A percentile compares a stretch with the other conserved stretches of the same genome.
These are phyloP conservation scores for Phytophthora pisi DNA, from an alignment of 352 stramenopile genomes.

Conservation along the genomic window DNA sequence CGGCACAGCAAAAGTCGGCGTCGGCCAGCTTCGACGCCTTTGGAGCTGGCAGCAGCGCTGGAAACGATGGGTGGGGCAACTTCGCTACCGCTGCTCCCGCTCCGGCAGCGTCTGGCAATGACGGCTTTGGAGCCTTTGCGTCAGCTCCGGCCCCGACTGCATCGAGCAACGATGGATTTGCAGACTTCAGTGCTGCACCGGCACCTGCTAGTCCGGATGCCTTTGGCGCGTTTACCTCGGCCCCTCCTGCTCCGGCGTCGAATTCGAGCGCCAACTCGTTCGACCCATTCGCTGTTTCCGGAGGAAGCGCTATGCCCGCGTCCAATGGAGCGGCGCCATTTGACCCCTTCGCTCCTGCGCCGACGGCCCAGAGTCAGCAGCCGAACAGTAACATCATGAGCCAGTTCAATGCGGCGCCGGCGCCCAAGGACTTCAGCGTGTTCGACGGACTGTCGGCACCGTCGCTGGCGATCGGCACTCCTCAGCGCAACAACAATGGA, in stretches of 20 bases:
- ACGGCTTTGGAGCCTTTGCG: slow-evolving; percentile 53
- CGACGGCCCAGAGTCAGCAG: slow-evolving; percentile 26
- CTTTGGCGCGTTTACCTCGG: slow-evolving; percentile 46
- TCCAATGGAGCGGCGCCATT: slow-evolving; percentile 31
- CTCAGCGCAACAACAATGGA: slow-evolving; percentile 34
- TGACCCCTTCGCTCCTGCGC: slow-evolving; percentile 36
- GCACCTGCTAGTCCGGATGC: slow-evolving; percentile 21
- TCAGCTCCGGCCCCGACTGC: slow-evolving; percentile 23
- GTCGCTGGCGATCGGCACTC: slow-evolving; percentile 23
- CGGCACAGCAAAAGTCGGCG: slow-evolving; percentile 30
- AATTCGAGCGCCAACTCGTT: slow-evolving; percentile 38
- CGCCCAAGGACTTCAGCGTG: slow-evolving; percentile 59
- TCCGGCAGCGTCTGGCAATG: slow-evolving; percentile 27
- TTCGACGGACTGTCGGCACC: slow-evolving; percentile 60
- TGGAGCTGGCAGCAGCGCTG: slow-evolving; percentile 12
- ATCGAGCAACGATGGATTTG: slow-evolving; percentile 41
- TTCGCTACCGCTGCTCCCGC: slow-evolving; percentile 37
- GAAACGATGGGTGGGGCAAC: slow-evolving; percentile 37
- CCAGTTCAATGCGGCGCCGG: slow-evolving; percentile 31
- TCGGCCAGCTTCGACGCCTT: slow-evolving; percentile 54
- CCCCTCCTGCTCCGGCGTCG: slow-evolving; percentile 24
- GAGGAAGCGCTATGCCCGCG: slow-evolving; percentile 8
- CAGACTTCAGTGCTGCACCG: slow-evolving; percentile 40
- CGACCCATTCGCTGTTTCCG: slow-evolving; percentile 36
- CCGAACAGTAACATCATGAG: slow-evolving; percentile 29